Base-by-base conservation (phyloP, 176 grass and related monocot genomes). In the Lolium multiflorum region DNA sequence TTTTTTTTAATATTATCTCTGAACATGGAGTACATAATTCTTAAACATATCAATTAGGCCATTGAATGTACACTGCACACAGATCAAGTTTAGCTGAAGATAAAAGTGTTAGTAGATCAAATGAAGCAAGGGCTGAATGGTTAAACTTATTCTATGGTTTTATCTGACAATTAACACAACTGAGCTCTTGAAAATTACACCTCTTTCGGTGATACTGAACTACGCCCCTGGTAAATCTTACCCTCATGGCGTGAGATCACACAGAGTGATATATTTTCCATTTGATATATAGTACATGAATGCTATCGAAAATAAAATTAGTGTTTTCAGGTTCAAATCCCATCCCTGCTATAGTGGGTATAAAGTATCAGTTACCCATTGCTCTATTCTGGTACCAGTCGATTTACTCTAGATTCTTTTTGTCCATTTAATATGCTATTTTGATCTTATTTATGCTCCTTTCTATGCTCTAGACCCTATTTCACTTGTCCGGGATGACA, bases 401-500 rank as follows among this genome's bases (percentile, higher is more conserved):
- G 82, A 82, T 85, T 86, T 79, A 65, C 71, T 77, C 58, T 38
- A 73, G 35, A 74, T 35, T 37, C 46, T 46, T 15, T 9, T 35
- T 74, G 0, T 21, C 17, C 9, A 52, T 66, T 46, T 80, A 81
- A 13, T 28, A 25, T 55, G n/a, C 38, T 54, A 13, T 12, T 75
- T 60, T 89, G n/a, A 83, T 89, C 50, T 80, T 79, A 57, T 76
- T 79, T 87, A 51, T 83, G 84, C 75, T 89, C 66, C 4, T 87
- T 46, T 16, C n/a, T 86, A 59, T 76, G 72, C 56, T 90, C 51
- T 79, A 98, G 95, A 98, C 77, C 95, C 85, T 24, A 90, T 98
- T 93, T 95, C 93, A 38, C 87, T 98, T 74, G 80, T 95, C 22
- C 86, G 81, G 63, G 95, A 98, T 85, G 83, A 98, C 82, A 98